These are phyloP conservation scores for Sugiyamaella qingdaonensis DNA, from an alignment of 805 yeast species.

Conservation along the genomic window DNA sequence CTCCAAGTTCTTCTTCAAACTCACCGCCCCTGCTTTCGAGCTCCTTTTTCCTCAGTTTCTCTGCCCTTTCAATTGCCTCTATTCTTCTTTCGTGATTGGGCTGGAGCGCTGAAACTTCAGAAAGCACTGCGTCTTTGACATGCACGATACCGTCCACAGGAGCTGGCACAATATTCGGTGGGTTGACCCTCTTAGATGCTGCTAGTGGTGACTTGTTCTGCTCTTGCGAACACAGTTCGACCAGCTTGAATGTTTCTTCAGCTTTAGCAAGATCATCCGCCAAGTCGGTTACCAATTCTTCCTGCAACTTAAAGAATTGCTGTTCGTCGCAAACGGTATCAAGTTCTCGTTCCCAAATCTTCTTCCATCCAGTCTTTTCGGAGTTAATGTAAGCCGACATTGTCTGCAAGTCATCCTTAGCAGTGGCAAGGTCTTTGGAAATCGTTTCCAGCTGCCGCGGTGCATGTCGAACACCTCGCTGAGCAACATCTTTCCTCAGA, in stretches of 20 bases:
- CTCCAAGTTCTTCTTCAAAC: constrained; percentile 81
- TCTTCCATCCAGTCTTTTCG: constrained; percentile 84
- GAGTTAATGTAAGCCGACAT: constrained; percentile 58
- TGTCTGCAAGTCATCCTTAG: constrained; percentile 47
- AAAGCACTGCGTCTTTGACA: constrained; percentile 61
- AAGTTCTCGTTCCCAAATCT: constrained; percentile 86
- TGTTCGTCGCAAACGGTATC: constrained; percentile 92
- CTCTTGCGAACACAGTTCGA: constrained; percentile 76
- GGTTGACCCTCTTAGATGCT: constrained; percentile 34
- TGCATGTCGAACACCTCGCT: constrained; percentile 79
- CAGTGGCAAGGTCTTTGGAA: constrained; percentile 56
- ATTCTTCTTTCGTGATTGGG: constrained; percentile 84
- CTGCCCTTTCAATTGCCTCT: constrained; percentile 87
- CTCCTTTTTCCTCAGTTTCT: constrained; percentile 70
- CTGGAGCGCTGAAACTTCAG: constrained; percentile 69
- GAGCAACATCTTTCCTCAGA: constrained; percentile 84
- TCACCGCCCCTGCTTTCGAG: constrained; percentile 53
- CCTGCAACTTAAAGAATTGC: constrained; percentile 85
- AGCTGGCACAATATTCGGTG: constrained; percentile 25
- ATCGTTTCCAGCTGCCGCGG: constrained; percentile 67
- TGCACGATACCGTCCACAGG: constrained; percentile 27
- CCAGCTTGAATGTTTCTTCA: constrained; percentile 72
- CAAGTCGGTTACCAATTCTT: constrained; percentile 73
- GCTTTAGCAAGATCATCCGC: constrained; percentile 78
- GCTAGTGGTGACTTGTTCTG: constrained; percentile 48